Evolutionary conservation across 106 monocot genomes (phyloP).

Genomic region (Dioscorea dumetorum): DNA sequence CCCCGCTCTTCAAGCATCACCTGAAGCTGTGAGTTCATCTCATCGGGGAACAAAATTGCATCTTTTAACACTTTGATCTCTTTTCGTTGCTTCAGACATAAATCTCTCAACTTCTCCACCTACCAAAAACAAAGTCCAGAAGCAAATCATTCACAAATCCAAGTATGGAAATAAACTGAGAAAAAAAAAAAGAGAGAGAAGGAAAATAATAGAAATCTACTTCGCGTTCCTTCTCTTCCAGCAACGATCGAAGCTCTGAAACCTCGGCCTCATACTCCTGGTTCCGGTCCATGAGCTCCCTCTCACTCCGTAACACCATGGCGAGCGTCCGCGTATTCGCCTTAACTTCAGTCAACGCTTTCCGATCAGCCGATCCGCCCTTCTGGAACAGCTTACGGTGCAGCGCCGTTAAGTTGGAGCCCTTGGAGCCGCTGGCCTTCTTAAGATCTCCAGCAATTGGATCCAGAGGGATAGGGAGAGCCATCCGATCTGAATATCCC

Average conservation of each 20-base stretch:
- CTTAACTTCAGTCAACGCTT: constrained; percentile 74
- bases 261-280: constrained; percentile 65
- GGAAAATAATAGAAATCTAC: constrained; percentile 16
- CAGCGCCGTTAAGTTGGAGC: constrained; percentile 32
- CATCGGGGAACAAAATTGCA: constrained; percentile 81
- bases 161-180: background rate
- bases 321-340: constrained; percentile 81
- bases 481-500: background rate
- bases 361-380: constrained; percentile 30
- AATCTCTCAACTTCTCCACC: constrained; percentile 82
- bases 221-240: constrained; percentile 57
- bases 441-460: constrained; percentile 20
- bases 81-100: constrained; percentile 84
- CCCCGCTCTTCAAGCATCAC: constrained; percentile 52
- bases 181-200: background rate
- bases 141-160: background rate
- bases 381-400: constrained; percentile 78
- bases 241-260: constrained; percentile 40
- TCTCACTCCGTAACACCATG: constrained; percentile 95
- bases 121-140: constrained; percentile 7
- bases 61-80: constrained; percentile 89
- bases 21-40: constrained; percentile 53
- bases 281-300: constrained; percentile 74
- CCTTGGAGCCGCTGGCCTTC: constrained; percentile 28
- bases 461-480: constrained; percentile 19